Base-by-base conservation (phyloP, 192 early-diverging fungal genomes). In the Mortierella claussenii region DNA sequence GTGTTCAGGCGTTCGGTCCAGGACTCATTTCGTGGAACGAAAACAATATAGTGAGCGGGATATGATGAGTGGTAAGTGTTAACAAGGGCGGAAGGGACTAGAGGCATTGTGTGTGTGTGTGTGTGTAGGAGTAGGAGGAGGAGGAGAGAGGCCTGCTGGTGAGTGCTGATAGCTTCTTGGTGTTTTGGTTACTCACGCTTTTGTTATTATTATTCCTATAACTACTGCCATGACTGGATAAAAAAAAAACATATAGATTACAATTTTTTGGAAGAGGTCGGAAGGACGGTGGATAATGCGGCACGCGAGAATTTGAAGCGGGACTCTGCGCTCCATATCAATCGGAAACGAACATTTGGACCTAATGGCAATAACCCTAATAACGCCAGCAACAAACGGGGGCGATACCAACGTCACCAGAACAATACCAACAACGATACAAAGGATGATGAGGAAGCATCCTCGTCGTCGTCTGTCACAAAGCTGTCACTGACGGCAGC, bases 41-140 rank as follows among this genome's bases (percentile, higher is more conserved):
- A 82, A 79, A 44, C 73, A 89, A 52, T 93, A 89, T 63, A 85
- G 71, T 55, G 82, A 87, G 32, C 80, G 81, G 20, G 85, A 86
- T 52, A 86, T 93, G 82, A 86, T 90, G 80, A 93, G 87, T 73
- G 91, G 88, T 89, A 81, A 68, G 56, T 42, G 13, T 23, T 40
- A 13, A 40, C 24, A 52, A 5, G 17, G 17, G 26, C 24, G 9
- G 9, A 27, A 52, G 24, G 4, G 5, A 52, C 6, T 6, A 48
- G 21, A 48, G 23, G 21, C 10, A 49, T 17, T 2, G 42, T 2
- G n/a, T 43, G 42, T 18, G n/a, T 17, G 2, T 18, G 1, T 43
- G 42, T 8, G 42, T 17, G n/a, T n/a, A n/a, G n/a, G n/a, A n/a
- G n/a, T n/a, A n/a, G n/a, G n/a, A n/a, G n/a, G n/a, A n/a, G n/a